phyloP scores from a whole-genome alignment of 768 basidiomycete species.

The Imleria badia region DNA sequence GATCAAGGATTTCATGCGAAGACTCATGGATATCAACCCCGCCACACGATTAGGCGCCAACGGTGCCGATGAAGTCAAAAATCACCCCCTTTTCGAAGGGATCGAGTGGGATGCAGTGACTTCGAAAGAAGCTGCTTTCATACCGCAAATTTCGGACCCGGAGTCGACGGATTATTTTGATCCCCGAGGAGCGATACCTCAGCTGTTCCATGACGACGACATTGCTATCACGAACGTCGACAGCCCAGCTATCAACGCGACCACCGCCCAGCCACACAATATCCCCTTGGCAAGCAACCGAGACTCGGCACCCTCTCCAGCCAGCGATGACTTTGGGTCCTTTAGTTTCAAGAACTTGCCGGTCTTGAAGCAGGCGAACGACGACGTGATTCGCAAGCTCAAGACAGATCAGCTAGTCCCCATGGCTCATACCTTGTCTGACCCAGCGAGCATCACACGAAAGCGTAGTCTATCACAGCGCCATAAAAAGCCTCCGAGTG shows the following conservation, averaged over 20 bases:
- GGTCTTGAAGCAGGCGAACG: constrained; percentile 95
- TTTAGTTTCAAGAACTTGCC: constrained; percentile 99
- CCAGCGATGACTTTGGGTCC: constrained; percentile 90
- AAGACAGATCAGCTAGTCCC: constrained; percentile 88
- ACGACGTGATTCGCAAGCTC: constrained; percentile 95
- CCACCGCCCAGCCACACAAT: constrained; percentile 12
- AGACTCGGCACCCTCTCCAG: constrained; percentile 49
- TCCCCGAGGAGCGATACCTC: constrained; percentile 87
- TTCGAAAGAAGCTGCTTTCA: constrained; percentile 87
- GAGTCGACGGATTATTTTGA: constrained; percentile 99
- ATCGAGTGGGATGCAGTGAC: constrained; percentile 95
- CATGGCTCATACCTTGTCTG: constrained; percentile 68
- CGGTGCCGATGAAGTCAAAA: constrained; percentile 91
- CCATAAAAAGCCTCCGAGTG: constrained; percentile 76
- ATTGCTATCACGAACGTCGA: constrained; percentile 55
- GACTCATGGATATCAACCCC: constrained; percentile 81
- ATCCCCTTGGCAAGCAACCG: constrained; percentile 36
- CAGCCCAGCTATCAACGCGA: constrained; percentile 33
- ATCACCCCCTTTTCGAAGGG: constrained; percentile 84
- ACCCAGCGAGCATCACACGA: constrained; percentile 55
- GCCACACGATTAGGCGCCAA: constrained; percentile 75
- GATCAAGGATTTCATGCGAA: constrained; percentile 86
- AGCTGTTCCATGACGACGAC: constrained; percentile 91
- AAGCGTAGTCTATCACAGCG: constrained; percentile 81
- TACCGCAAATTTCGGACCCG: constrained; percentile 92